Base-by-base conservation (phyloP, 352 stramenopile species). In the Aphanomyces euteiches region DNA sequence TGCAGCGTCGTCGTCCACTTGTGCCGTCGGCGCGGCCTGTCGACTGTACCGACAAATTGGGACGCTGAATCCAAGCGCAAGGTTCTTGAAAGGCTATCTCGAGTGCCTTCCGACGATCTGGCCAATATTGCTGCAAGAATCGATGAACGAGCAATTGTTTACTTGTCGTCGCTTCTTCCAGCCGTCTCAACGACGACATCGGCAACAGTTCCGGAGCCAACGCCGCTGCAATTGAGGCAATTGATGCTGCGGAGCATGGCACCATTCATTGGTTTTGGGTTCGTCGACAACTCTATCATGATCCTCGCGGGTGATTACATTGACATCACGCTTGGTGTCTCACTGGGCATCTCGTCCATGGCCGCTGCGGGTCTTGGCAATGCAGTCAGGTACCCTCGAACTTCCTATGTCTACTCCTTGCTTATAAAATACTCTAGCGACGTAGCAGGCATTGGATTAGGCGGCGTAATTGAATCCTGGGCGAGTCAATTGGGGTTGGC, bases 211-310 rank as follows among this genome's bases (percentile, higher is more conserved):
- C 59, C 59, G 5, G 39, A 48, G 40, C 59, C 59, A 19, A 56
- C 59, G 7, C 36, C 17, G 43, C 38, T 15, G 19, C 59, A 67
- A 50, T 34, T 71, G 10, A 54, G 10, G 8, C 64, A 65, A 47
- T n/a, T 71, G 36, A 65, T 65, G 56, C 13, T 59, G 21, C 64
- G 64, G 75, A 90, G 72, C 65, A 86, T 39, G 88, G 81, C 98
- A 63, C 96, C 96, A 3, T 99, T 99, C 75, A 79, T 99, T 15
- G 95, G 95, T 47, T 99, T 99, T 78, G 96, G 96, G 36, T 98
- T 99, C 47, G 95, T 98, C 74, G 96, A 99, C 80, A 99, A 99
- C 79, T 81, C 87, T 41, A 97, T 99, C 74, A 95, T 99, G 81
- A 91, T 96, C 73, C 66, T 95, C 34, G 88, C 88, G 0, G 87